Base-by-base conservation (phyloP, 305 asterid species). In the Lippia alba region DNA sequence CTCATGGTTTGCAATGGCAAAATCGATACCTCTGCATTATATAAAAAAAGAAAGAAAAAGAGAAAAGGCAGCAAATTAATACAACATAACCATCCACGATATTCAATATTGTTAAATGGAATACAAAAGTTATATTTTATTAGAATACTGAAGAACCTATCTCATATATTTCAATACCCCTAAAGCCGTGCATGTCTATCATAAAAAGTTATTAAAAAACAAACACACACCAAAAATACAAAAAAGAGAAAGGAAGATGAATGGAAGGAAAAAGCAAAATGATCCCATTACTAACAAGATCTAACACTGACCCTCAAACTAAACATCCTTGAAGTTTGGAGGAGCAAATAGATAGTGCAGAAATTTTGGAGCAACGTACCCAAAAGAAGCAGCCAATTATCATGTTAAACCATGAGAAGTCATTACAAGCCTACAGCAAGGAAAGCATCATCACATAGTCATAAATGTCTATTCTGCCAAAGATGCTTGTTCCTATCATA, bases 1-100 rank as follows among this genome's bases (percentile, higher is more conserved):
- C 76, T 84, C 89, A 8, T 79, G 74, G 80, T 84, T 91, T 45
- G 93, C 83, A 75, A 89, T 71, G 51, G 91, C 80, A 84, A 78
- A 85, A 80, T 94, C 99, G 72, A 94, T 82, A 62, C 96, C 92
- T 80, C 99, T 94, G 86, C 83, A 83, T 64, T 69, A 64, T 63
- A 36, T 60, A 74, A 50, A 56, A 72, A 16, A 11, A 20, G 46
- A 51, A 18, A 11, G 8, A 46, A 10, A 45, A 44, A 49, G 15
- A 50, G 16, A 50, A 5, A 51, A 0, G 15, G 19, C 6, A 14
- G 2, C 8, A 12, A 6, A 49, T 45, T 7, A 64, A 58, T 68
- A 67, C 40, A 73, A 56, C 15, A 63, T 36, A 70, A 58, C 64
- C 46, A 33, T 30, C 64, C 65, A 71, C 56, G 48, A 72, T 56